Percentiles rank a stretch among this genome's conserved stretches.
Evolutionary conservation across 2,329 filamentous ascomycete genomes (phyloP).

Genomic region (Fusarium agapanthi): DNA sequence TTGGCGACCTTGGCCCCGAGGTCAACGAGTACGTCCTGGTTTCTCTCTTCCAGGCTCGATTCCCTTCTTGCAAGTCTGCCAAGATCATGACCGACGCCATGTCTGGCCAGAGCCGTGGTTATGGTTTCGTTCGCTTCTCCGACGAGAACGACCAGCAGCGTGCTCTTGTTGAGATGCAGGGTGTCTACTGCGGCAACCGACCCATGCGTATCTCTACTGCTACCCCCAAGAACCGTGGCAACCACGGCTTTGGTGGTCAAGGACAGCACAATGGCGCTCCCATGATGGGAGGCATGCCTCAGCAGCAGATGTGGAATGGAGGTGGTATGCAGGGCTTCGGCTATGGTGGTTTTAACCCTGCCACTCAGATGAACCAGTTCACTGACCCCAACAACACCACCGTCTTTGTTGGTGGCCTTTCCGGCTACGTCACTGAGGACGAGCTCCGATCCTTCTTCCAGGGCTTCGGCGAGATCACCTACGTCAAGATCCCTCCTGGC

Average conservation of each 20-base stretch:
- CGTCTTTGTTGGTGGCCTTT: conserved; percentile 96
- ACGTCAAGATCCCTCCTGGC: conserved; percentile 99
- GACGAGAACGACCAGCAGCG: conserved; percentile 96
- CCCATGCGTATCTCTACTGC: conserved; percentile 99
- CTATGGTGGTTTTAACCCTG: conserved; percentile 58
- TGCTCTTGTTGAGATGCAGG: conserved; percentile 97
- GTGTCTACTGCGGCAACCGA: conserved; percentile 97
- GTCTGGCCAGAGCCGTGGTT: conserved; percentile 95
- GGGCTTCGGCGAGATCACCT: conserved; percentile 98
- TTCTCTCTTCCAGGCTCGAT: conserved; percentile 95
- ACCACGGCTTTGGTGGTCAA: conserved; percentile 51
- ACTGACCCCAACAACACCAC: conserved; percentile 99
- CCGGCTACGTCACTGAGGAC: conserved; percentile 98
- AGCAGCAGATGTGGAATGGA: conserved; percentile 53
- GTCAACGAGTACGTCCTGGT: conserved; percentile 99
- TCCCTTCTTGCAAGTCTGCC: conserved; percentile 97
- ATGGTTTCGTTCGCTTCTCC: conserved; percentile 97
- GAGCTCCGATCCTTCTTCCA: conserved; percentile 99
- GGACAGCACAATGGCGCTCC: conserved; percentile 56
- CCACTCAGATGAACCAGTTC: conserved; percentile 92
- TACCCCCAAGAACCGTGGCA: conserved; percentile 85
- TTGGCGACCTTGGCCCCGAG: conserved; percentile 95
- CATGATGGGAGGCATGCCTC: conserved; percentile 59
- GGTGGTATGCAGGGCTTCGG: conserved; percentile 46
- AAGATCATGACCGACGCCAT: conserved; percentile 99